These are phyloP conservation scores for Leucogyrophana mollusca DNA, from an alignment of 768 basidiomycete genomes.

Conservation along the genomic window DNA sequence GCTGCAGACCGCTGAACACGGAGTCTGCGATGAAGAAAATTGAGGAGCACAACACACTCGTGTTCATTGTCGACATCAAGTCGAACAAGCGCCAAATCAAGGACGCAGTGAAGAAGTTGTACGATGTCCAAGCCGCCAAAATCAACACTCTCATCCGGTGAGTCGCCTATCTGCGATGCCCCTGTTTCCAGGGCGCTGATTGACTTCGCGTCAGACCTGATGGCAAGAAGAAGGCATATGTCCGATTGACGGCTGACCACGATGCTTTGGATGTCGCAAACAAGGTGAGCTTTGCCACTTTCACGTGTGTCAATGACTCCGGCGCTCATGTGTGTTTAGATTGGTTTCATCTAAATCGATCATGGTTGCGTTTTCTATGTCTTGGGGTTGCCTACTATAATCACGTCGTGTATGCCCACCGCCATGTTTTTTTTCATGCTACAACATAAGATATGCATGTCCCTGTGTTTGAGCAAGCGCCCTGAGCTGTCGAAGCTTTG, in stretches of 20 bases:
- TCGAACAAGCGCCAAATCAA: constrained; percentile 99
- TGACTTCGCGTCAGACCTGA: constrained; percentile 72
- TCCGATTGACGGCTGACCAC: constrained; percentile 91
- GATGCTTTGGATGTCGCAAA: constrained; percentile 97
- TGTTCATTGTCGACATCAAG: constrained; percentile 94
- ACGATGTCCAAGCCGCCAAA: constrained; percentile 94
- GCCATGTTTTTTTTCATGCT: constrained; percentile 1
- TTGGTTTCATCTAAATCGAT: constrained; percentile 82
- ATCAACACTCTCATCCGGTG: constrained; percentile 98
- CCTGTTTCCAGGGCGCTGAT: neutral
- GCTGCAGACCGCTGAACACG: constrained; percentile 78
- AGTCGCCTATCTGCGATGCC: constrained; percentile 20
- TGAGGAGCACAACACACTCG: constrained; percentile 98
- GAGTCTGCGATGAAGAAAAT: constrained; percentile 99
- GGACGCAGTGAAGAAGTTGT: constrained; percentile 99
- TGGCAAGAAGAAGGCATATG: constrained; percentile 99
- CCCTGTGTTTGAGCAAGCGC: too few relatives aligned
- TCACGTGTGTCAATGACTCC: too few relatives aligned
- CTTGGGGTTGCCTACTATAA: constrained; percentile 1
- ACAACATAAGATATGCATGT: too few relatives aligned
- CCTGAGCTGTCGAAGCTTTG: too few relatives aligned
- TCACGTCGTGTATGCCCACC: constrained; percentile 9
- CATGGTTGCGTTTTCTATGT: neutral
- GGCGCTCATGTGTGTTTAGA: constrained; percentile 41
- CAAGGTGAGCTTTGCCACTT: constrained; percentile 59